Evolutionary conservation across 2,329 filamentous ascomycete species (phyloP).

Genomic region (Pseudogymnoascus verrucosus): DNA sequence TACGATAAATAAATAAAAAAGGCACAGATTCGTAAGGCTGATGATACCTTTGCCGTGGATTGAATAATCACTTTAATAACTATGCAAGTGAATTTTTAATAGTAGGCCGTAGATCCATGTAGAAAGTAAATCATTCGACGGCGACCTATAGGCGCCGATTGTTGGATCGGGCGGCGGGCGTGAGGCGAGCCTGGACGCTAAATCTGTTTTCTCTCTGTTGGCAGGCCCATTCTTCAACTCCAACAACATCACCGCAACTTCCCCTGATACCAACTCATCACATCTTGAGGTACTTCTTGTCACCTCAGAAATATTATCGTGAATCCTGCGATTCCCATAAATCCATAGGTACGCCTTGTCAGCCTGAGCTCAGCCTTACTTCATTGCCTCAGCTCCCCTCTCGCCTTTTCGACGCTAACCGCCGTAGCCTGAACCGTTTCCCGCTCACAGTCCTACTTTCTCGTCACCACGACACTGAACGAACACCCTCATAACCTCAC

Average conservation of each 20-base stretch:
- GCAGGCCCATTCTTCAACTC: slow-evolving; percentile 4
- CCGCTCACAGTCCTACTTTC: slow-evolving; percentile 15
- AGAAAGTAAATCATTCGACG: neutral
- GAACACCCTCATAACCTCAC: slow-evolving; percentile 17
- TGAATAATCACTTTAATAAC: neutral
- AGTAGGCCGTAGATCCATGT: slow-evolving; percentile 1
- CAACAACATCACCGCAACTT: slow-evolving; percentile 3
- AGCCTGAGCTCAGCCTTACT: slow-evolving; percentile 6
- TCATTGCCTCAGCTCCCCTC: slow-evolving; percentile 7
- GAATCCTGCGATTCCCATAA: slow-evolving; percentile 2
- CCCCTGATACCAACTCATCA: neutral
- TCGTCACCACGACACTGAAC: slow-evolving; percentile 29
- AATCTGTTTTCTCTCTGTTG: slow-evolving; percentile 6
- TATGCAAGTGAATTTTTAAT: neutral
- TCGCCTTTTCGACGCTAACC: slow-evolving; percentile 10
- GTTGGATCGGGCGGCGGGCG: neutral
- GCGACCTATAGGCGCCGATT: slow-evolving; percentile 3
- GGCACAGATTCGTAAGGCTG: neutral
- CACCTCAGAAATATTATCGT: neutral
- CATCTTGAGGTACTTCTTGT: neutral
- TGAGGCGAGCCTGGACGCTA: slow-evolving; percentile 8
- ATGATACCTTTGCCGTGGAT: neutral
- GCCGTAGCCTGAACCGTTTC: slow-evolving; percentile 9
- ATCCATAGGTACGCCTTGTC: neutral
- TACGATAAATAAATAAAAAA: neutral